These are phyloP conservation scores for Waltiozyma sp. DNA, from an alignment of 1,139 yeast genomes.

Conservation along the genomic window DNA sequence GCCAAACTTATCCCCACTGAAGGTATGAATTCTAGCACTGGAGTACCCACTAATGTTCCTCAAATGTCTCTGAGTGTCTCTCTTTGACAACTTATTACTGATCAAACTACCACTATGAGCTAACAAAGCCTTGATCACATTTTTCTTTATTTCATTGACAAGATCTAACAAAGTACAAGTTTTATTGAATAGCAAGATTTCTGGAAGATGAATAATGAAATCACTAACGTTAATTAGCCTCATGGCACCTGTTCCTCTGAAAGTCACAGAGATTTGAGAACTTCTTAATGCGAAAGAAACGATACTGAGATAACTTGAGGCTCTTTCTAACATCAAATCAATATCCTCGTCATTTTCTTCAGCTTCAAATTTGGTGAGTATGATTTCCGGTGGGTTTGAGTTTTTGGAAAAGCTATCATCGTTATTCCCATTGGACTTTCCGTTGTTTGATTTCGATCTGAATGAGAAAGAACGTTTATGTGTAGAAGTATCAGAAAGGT, in stretches of 20 bases:
- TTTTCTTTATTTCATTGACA: conserved; percentile 38
- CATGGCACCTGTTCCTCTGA: conserved; percentile 46
- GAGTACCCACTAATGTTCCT: conserved; percentile 14
- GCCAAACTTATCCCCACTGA: conserved; percentile 7
- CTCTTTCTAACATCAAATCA: conserved; percentile 47
- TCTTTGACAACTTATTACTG: conserved; percentile 36
- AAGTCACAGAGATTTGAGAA: conserved; percentile 42
- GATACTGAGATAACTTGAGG: conserved; percentile 47
- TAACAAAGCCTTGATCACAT: conserved; percentile 39
- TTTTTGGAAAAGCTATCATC: not conserved
- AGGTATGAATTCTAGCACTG: conserved; percentile 13
- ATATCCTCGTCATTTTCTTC: conserved; percentile 28
- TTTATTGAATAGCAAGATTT: conserved; percentile 33
- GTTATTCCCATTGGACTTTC: not conserved
- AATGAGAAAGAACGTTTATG: not conserved
- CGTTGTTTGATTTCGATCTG: not conserved
- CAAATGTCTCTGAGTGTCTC: conserved; percentile 8
- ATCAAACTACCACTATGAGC: conserved; percentile 50
- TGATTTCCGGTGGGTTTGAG: not conserved
- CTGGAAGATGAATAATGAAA: conserved; percentile 45
- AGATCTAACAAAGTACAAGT: conserved; percentile 47
- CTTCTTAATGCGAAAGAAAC: conserved; percentile 36
- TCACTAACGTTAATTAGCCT: conserved; percentile 52
- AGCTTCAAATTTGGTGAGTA: conserved; percentile 1
- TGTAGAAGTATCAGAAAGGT: not conserved